These are phyloP conservation scores for Samsoniella hepiali DNA, from an alignment of 2,329 filamentous ascomycete genomes.

Conservation along the genomic window DNA sequence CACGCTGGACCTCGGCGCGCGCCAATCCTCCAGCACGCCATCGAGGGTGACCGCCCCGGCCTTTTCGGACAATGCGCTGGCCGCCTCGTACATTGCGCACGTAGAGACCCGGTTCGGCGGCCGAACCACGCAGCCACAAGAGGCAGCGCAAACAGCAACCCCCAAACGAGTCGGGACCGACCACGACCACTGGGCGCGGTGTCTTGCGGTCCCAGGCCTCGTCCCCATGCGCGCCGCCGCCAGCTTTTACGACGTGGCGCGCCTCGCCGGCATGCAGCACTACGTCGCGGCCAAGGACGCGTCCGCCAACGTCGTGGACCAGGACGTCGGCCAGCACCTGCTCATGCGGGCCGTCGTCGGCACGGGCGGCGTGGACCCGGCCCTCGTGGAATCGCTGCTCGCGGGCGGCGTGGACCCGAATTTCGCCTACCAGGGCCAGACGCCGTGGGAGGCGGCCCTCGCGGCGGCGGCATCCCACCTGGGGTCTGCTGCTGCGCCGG, in stretches of 20 bases:
- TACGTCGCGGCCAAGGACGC: slow-evolving; percentile 5
- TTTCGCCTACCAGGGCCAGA: slow-evolving; percentile 3
- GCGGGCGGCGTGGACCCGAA: slow-evolving; percentile 6
- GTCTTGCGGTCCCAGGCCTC: slow-evolving; percentile 1
- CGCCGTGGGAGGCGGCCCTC: slow-evolving; percentile 12
- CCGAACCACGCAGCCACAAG: neutral
- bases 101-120: neutral
- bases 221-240: neutral
- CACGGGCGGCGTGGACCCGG: neutral
- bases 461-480: slow-evolving; percentile 3
- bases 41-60: neutral
- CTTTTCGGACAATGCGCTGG: neutral
- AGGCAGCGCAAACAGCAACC: neutral
- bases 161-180: neutral
- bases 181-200: slow-evolving; percentile 10
- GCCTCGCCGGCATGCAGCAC: slow-evolving; percentile 5
- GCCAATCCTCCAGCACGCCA: neutral
- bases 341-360: neutral
- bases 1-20: neutral
- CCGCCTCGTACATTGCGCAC: slow-evolving; percentile 9
- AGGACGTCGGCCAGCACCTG: slow-evolving; percentile 11
- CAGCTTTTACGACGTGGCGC: slow-evolving; percentile 11
- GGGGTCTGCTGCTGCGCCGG: neutral
- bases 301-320: neutral
- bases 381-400: neutral